A percentile compares a stretch with the other conserved stretches of the same genome.
Conservation (phyloP, 1,284 basidiomycete species). For the Ceratobasidium sp. region DNA sequence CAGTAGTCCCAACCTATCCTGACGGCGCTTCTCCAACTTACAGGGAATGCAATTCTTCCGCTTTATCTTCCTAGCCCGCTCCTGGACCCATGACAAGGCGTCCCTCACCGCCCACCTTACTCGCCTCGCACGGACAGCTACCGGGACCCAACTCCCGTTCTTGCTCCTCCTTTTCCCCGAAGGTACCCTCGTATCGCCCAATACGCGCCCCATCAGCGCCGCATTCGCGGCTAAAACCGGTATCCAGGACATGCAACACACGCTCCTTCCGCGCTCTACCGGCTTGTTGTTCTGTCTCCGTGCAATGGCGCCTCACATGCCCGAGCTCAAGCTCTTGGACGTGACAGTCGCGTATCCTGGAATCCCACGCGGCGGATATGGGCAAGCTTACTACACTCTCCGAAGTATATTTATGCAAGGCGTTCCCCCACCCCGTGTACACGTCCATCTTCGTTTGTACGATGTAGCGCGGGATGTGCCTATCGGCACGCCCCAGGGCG, state of each 20-base stretch:
- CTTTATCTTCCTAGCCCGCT: constrained; percentile 87
- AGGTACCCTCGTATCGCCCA: constrained; percentile 84
- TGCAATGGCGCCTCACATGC: constrained; percentile 77
- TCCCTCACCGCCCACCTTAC: constrained; percentile 67
- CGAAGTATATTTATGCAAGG: constrained; percentile 86
- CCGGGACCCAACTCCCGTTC: constrained; percentile 71
- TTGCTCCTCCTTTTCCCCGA: constrained; percentile 91
- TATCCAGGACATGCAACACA: constrained; percentile 79
- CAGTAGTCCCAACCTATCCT: not conserved
- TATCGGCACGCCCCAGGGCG: constrained; percentile 53
- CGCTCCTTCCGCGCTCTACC: constrained; percentile 87
- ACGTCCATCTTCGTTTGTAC: constrained; percentile 84
- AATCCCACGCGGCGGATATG: constrained; percentile 71
- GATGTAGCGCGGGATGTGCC: constrained; percentile 70
- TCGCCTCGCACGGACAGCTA: constrained; percentile 64
- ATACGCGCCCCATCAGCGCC: constrained; percentile 82
- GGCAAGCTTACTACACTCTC: constrained; percentile 86
- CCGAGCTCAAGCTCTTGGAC: constrained; percentile 82
- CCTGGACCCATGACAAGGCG: constrained; percentile 81
- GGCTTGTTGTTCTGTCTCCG: constrained; percentile 87
- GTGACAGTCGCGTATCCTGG: constrained; percentile 91
- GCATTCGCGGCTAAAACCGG: constrained; percentile 83
- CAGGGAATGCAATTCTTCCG: constrained; percentile 90
- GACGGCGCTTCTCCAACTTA: constrained; percentile 4
- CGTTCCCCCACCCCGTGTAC: constrained; percentile 82